Evolutionary conservation across 345 rosid genomes (phyloP).

Genomic region (Erysimum cheiranthoides): DNA sequence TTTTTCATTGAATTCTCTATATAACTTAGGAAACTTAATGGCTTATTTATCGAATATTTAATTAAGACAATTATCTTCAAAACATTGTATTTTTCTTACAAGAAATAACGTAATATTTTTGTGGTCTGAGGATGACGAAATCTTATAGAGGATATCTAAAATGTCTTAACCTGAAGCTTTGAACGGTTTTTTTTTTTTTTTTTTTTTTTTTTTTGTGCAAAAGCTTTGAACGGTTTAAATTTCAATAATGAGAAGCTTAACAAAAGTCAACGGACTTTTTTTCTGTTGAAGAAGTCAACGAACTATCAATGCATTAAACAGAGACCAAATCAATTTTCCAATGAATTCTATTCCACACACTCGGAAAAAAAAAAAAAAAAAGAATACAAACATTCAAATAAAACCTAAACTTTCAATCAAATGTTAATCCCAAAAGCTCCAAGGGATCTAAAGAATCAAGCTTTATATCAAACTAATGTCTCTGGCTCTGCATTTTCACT

Average conservation of each 20-base stretch:
- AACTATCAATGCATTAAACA: neutral
- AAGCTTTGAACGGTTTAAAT: neutral
- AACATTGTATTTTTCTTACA: neutral
- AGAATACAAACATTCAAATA: constrained; percentile 22
- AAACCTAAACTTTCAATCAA: constrained; percentile 26
- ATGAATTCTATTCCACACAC: constrained; percentile 3
- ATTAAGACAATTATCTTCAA: neutral
- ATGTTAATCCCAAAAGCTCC: constrained; percentile 39
- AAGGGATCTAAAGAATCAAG: constrained; percentile 38
- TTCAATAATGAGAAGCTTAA: constrained; percentile 2
- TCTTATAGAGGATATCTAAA: no score
- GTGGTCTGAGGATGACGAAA: no score
- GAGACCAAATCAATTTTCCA: constrained; percentile 19
- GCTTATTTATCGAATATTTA: neutral
- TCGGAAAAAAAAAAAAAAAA: neutral
- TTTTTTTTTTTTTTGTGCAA: no score
- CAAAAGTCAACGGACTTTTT: constrained; percentile 10
- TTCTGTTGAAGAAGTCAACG: constrained; percentile 5
- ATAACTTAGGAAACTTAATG: neutral
- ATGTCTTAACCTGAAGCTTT: no score
- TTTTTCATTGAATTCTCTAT: neutral
- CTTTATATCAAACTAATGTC: constrained; percentile 11
- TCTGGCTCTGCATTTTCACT: constrained; percentile 21
- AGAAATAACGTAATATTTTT: neutral
- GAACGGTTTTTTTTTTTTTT: no score